A percentile compares a stretch with the other conserved stretches of the same genome.
phyloP scores from a whole-genome alignment of 2,329 filamentous ascomycete species.

The Pseudogymnoascus sp. region DNA sequence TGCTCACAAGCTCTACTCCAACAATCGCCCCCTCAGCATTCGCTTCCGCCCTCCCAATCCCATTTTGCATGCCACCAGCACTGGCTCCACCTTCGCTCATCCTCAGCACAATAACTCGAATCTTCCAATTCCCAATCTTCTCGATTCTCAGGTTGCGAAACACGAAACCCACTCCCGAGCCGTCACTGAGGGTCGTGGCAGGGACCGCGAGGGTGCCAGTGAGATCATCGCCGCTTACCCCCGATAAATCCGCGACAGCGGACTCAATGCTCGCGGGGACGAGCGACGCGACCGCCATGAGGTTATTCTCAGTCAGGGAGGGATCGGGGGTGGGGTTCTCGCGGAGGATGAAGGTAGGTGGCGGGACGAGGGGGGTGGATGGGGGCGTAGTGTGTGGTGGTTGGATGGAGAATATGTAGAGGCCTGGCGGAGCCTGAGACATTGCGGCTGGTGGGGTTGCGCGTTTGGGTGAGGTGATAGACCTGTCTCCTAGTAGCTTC shows the following conservation, averaged over 20 bases:
- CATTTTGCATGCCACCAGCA: neutral
- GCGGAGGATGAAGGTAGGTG: neutral
- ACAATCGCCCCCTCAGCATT: neutral
- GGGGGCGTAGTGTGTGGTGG: neutral
- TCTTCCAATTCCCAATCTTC: neutral
- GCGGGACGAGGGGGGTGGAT: neutral
- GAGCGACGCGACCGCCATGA: neutral
- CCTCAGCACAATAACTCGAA: neutral
- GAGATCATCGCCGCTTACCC: neutral
- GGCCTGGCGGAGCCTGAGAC: neutral
- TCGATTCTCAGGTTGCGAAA: neutral
- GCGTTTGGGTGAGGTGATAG: neutral
- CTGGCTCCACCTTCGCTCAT: neutral
- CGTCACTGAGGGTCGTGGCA: neutral
- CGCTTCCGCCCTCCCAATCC: neutral
- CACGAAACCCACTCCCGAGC: conserved; percentile 1
- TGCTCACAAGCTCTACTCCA: conserved; percentile 1
- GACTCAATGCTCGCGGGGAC: neutral
- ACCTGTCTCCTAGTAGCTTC: neutral
- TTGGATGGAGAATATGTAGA: conserved; percentile 3
- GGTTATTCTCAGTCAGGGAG: neutral
- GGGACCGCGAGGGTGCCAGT: neutral
- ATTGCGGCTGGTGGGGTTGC: neutral
- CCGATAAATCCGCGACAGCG: neutral
- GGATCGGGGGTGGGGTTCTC: neutral